Conservation (phyloP, 192 early-diverging fungal genomes). For the Coemansia sp. region DNA sequence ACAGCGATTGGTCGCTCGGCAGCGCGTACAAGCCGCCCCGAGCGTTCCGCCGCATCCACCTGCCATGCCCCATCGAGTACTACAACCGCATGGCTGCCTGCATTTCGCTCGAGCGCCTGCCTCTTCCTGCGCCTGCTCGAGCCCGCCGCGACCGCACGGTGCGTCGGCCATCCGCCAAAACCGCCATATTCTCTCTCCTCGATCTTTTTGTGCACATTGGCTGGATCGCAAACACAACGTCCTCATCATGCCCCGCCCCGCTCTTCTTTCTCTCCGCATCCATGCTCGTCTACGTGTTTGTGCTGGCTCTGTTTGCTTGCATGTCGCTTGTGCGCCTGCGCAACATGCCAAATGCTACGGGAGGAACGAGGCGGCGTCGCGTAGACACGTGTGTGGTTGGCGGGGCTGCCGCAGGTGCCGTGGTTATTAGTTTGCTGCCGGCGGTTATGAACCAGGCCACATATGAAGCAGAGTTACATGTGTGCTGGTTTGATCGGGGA, state of each 20-base stretch:
- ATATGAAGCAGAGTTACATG: constrained; percentile 17
- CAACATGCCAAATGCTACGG: constrained; percentile 17
- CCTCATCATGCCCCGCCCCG: constrained; percentile 21
- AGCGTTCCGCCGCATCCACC: constrained; percentile 8
- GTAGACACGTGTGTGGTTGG: not conserved
- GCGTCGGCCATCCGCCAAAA: constrained; percentile 43
- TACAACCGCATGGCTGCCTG: constrained; percentile 15
- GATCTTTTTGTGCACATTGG: constrained; percentile 34
- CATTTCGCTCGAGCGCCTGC: constrained; percentile 12
- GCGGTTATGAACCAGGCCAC: constrained; percentile 27
- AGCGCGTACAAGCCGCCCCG: constrained; percentile 8
- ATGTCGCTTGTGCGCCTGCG: constrained; percentile 40
- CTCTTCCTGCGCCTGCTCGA: not conserved
- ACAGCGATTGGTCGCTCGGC: constrained; percentile 8
- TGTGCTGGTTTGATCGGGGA: constrained; percentile 35
- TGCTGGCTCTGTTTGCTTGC: constrained; percentile 31
- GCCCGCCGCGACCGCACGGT: constrained; percentile 4
- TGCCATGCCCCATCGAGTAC: constrained; percentile 15
- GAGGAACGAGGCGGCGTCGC: not conserved
- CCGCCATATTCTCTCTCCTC: constrained; percentile 36
- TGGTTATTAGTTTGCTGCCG: constrained; percentile 34
- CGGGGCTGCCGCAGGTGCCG: not conserved
- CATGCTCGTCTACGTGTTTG: constrained; percentile 44
- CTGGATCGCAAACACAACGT: constrained; percentile 41
- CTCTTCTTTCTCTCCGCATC: constrained; percentile 45